Percentiles rank a stretch among this genome's conserved stretches.
These are phyloP conservation scores for Lizonia empirigonia DNA, from an alignment of 2,329 filamentous ascomycete genomes.

Conservation along the genomic window DNA sequence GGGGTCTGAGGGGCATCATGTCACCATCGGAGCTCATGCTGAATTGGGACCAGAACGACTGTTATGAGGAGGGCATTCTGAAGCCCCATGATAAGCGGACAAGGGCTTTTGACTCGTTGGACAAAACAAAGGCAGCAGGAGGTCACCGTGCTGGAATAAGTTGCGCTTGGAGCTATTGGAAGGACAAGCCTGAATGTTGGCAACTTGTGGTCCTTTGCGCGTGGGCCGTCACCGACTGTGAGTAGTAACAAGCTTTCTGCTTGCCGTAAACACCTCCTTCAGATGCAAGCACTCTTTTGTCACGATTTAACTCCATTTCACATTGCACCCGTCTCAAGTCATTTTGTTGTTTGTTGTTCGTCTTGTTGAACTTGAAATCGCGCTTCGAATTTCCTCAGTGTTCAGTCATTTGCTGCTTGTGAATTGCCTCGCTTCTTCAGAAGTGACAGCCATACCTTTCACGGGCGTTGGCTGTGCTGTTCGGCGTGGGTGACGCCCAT, in stretches of 20 bases:
- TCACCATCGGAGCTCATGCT: neutral
- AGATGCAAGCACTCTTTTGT: too few relatives aligned
- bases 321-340: neutral
- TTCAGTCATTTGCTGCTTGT: neutral
- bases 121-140: neutral
- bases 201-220: neutral
- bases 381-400: neutral
- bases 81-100: neutral
- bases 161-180: too few relatives aligned
- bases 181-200: neutral
- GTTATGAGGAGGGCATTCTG: neutral
- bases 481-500: neutral
- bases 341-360: neutral
- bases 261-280: too few relatives aligned
- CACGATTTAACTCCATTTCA: too few relatives aligned
- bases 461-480: neutral
- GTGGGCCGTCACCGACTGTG: neutral
- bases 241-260: neutral
- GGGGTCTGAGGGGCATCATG: neutral
- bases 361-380: neutral
- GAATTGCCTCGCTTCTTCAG: neutral
- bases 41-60: neutral
- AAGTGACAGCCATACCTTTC: neutral
- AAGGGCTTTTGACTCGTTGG: neutral
- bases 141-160: too few relatives aligned